phyloP scores from a whole-genome alignment of 208 protist species.

The Borovskyia barvae region DNA sequence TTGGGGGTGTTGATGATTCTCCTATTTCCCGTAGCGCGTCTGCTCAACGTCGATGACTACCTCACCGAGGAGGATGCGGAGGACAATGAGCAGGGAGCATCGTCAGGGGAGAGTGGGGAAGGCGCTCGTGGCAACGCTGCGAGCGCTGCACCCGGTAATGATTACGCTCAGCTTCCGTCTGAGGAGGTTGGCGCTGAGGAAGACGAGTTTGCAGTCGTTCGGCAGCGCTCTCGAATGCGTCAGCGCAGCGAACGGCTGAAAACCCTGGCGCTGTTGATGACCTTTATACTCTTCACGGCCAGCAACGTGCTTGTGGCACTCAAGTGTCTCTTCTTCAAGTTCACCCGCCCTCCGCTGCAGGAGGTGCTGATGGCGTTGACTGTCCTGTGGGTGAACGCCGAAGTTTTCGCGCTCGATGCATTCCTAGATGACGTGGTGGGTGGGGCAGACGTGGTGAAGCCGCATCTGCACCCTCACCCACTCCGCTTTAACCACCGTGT shows the following conservation, averaged over 20 bases:
- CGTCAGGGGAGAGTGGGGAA: background rate
- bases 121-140: background rate
- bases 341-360: constrained; percentile 22
- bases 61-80: constrained; percentile 10
- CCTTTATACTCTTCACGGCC: constrained; percentile 34
- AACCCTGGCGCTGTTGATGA: constrained; percentile 15
- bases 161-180: constrained; percentile 6
- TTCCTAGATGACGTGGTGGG: constrained; percentile 20
- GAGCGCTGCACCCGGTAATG: constrained; percentile 1
- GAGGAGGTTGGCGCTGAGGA: background rate
- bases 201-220: constrained; percentile 12
- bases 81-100: background rate
- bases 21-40: background rate
- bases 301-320: constrained; percentile 33
- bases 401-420: constrained; percentile 37
- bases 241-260: constrained; percentile 24
- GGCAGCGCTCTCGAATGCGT: constrained; percentile 18
- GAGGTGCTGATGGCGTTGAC: constrained; percentile 41
- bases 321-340: constrained; percentile 48
- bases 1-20: constrained; percentile 12
- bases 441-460: constrained; percentile 25
- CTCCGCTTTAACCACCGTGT: constrained; percentile 42
- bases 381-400: constrained; percentile 44
- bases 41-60: constrained; percentile 7
- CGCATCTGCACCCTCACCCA: constrained; percentile 38